Evolutionary conservation across 805 yeast species (phyloP), one percentile per base, ranked within the genome.

Genomic region (Candida caryicola): DNA sequence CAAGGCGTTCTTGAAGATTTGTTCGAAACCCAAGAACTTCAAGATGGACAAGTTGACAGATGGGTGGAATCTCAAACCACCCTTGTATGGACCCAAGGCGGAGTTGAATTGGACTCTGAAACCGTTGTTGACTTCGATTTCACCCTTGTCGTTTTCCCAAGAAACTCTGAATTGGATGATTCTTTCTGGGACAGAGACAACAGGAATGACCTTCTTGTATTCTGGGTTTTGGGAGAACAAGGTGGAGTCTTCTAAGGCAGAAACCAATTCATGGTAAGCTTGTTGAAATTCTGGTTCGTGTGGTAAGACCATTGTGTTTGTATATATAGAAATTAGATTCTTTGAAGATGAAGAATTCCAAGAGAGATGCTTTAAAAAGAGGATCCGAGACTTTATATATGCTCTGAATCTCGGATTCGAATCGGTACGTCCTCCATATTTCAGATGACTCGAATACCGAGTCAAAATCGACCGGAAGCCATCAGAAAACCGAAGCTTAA

Each of bases 61-160:
- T 59, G 97, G 97, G 76, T 91, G 98, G 81, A 91, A 85, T 72
- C 99, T 82, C 56, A 91, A 79, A 65, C 99, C 99, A 64, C 99
- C 99, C 77, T 91, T 91, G 86, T 88, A 91, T 56, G 99, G 99
- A 64, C 99, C 99, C 52, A 93, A 77, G 40, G 97, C 95, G 40
- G 96, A 88, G 82, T 89, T 91, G 79, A 87, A 91, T 75, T 91
- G 99, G 48, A 91, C 97, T 74, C 99, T 81, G 89, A 79, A 91
- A 67, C 98, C 99, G 54, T 89, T 80, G 82, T 93, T 93, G 51
- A 91, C 95, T 74, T 89, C 91, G 60, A 86, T 73, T 59, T 77
- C 82, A 56, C 96, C 95, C 54, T 81, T 73, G 74, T 93, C 99
- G 64, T 91, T 87, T 73, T 93, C 97, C 99, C 99, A 91, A 40